These are phyloP conservation scores for Verticillium dahliae DNA, from an alignment of 2,329 filamentous ascomycete genomes.

Conservation along the genomic window DNA sequence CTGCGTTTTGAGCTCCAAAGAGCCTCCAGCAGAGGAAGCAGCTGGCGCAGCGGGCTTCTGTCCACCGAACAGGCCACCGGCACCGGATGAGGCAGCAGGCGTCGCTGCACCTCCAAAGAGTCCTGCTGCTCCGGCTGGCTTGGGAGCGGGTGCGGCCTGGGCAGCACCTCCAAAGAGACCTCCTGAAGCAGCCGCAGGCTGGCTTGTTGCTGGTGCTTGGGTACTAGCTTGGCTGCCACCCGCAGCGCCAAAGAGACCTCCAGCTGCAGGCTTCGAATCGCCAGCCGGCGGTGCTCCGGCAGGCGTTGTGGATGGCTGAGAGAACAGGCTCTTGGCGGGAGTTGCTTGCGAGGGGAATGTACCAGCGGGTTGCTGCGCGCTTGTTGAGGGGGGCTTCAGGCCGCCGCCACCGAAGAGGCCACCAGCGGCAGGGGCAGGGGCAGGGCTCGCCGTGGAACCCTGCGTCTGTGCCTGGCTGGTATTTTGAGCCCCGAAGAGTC, in stretches of 20 bases:
- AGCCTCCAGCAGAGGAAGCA: constrained; percentile 11
- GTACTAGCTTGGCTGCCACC: constrained; percentile 4
- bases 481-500: constrained; percentile 17
- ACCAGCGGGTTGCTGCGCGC: constrained; percentile 7
- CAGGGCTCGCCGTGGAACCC: constrained; percentile 7
- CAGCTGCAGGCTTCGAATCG: constrained; percentile 18
- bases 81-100: constrained; percentile 1
- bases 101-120: constrained; percentile 15
- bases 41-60: constrained; percentile 9
- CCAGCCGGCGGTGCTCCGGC: constrained; percentile 46
- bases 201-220: constrained; percentile 13
- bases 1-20: constrained; percentile 7
- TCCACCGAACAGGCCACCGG: constrained; percentile 9
- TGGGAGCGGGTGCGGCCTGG: constrained; percentile 16
- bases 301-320: constrained; percentile 46
- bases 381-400: constrained; percentile 6
- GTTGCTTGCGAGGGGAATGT: constrained; percentile 23
- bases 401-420: constrained; percentile 6
- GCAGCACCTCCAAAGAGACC: constrained; percentile 22
- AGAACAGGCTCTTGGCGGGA: constrained; percentile 41
- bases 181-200: constrained; percentile 14
- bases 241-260: constrained; percentile 23
- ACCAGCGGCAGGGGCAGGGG: constrained; percentile 10
- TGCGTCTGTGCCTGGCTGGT: constrained; percentile 15
- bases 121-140: constrained; percentile 12